A percentile compares a stretch with the other conserved stretches of the same genome.
phyloP scores from a whole-genome alignment of 2,329 filamentous ascomycete genomes.

The Lizonia empirigonia region DNA sequence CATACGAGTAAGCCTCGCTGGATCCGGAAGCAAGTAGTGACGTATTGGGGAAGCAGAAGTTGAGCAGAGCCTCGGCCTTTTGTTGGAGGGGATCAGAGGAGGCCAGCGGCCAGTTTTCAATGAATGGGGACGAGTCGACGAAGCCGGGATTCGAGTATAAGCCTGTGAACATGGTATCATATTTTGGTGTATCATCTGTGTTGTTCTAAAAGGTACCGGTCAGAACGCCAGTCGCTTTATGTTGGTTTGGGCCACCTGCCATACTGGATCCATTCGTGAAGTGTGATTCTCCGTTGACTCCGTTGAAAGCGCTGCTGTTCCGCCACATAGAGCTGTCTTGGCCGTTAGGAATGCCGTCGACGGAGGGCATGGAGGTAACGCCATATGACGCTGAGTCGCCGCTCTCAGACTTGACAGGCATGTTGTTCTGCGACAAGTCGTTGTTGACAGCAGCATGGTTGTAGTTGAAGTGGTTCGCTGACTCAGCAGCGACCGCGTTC shows the following conservation, averaged over 20 bases:
- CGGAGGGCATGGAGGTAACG: conserved; percentile 43
- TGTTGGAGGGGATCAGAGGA: conserved; percentile 51
- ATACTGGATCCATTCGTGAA: conserved; percentile 53
- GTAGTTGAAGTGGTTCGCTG: conserved; percentile 41
- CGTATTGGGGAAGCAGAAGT: conserved; percentile 59
- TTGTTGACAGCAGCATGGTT: conserved; percentile 38
- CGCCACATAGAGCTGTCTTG: conserved; percentile 51
- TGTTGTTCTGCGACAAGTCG: conserved; percentile 43
- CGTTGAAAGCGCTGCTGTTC: conserved; percentile 50
- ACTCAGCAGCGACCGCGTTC: conserved; percentile 26
- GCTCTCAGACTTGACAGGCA: conserved; percentile 44
- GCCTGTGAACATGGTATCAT: conserved; percentile 56
- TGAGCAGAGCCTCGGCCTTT: conserved; percentile 52
- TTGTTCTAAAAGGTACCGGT: conserved; percentile 51
- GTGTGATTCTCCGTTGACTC: conserved; percentile 53
- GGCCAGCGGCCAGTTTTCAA: conserved; percentile 52
- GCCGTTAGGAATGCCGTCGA: conserved; percentile 43
- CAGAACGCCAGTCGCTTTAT: conserved; percentile 53
- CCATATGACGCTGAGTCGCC: conserved; percentile 38
- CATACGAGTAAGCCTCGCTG: conserved; percentile 55
- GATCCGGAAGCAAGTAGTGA: conserved; percentile 32
- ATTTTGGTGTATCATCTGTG: conserved; percentile 51
- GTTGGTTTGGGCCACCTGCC: conserved; percentile 51
- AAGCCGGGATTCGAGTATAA: conserved; percentile 55
- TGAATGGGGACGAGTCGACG: conserved; percentile 46